Percentiles rank a stretch among this genome's conserved stretches.
These are phyloP conservation scores for Ampelocalamus luodianensis DNA, from an alignment of 176 grass and related monocot species.

Conservation along the genomic window DNA sequence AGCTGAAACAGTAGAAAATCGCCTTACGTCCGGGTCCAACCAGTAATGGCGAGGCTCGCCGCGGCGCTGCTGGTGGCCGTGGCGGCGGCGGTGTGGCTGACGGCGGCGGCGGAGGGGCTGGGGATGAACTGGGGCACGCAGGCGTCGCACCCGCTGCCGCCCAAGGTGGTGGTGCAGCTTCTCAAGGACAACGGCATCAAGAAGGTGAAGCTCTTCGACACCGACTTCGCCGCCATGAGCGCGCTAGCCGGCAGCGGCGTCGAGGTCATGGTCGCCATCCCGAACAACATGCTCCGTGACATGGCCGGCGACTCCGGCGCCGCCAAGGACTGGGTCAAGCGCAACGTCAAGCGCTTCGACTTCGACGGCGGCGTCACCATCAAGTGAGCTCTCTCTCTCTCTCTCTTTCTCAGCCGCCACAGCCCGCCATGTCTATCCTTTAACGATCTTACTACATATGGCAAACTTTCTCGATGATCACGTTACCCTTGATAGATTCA, in stretches of 20 bases:
- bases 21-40: not conserved
- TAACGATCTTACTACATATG: not conserved
- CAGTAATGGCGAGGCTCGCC: slow-evolving; percentile 16
- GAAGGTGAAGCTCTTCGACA: slow-evolving; percentile 91
- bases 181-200: slow-evolving; percentile 80
- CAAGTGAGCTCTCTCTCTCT: slow-evolving; percentile 54
- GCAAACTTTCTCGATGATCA: not conserved
- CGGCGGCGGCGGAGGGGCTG: slow-evolving; percentile 48
- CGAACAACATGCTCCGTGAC: slow-evolving; percentile 65
- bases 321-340: slow-evolving; percentile 72
- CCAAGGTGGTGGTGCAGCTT: slow-evolving; percentile 67
- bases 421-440: not conserved
- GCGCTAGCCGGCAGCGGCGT: slow-evolving; percentile 69
- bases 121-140: slow-evolving; percentile 93
- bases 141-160: slow-evolving; percentile 67
- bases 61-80: not conserved
- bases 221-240: slow-evolving; percentile 62
- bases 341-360: slow-evolving; percentile 63
- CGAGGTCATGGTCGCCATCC: slow-evolving; percentile 88
- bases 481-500: not conserved
- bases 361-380: slow-evolving; percentile 79
- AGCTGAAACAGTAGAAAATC: no score
- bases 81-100: not conserved
- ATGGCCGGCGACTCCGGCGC: slow-evolving; percentile 57
- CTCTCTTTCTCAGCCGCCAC: not conserved